These are phyloP conservation scores for Catunica adiposa DNA, from an alignment of 2,329 filamentous ascomycete genomes.

Conservation along the genomic window DNA sequence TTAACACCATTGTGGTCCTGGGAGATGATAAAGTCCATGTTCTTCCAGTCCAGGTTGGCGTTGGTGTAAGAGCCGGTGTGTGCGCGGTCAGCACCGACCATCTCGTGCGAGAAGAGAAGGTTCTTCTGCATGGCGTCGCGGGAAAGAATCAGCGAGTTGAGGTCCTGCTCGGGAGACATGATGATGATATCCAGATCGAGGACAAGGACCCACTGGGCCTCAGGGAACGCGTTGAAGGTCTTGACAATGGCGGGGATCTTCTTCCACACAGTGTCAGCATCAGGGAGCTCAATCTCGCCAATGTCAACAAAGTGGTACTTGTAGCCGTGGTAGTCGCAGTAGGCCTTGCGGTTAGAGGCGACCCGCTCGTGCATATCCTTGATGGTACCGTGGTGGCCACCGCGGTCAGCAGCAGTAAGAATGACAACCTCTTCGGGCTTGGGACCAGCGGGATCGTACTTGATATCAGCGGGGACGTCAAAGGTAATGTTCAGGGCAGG, in stretches of 20 bases:
- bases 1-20: conserved; percentile 15
- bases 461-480: conserved; percentile 11
- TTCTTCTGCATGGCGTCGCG: conserved; percentile 13
- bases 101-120: conserved; percentile 9
- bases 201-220: conserved; percentile 13
- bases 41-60: conserved; percentile 12
- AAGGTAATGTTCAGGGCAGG: conserved; percentile 11
- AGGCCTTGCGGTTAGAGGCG: conserved; percentile 13
- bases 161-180: conserved; percentile 10
- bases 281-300: conserved; percentile 11
- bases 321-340: conserved; percentile 13
- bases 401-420: conserved; percentile 12
- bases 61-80: conserved; percentile 11
- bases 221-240: conserved; percentile 13
- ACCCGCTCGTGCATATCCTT: conserved; percentile 13
- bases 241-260: conserved; percentile 14
- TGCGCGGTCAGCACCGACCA: conserved; percentile 4
- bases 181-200: conserved; percentile 14
- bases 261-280: conserved; percentile 13
- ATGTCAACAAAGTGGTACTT: conserved; percentile 15
- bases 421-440: conserved; percentile 11
- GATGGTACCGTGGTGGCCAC: conserved; percentile 13
- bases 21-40: conserved; percentile 13
- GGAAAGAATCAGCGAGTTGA: conserved; percentile 14
- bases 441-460: conserved; percentile 12